Evolutionary conservation across 331 rosid genomes (phyloP), one percentile per base, ranked within the genome.

Genomic region (Rhamnella rubrinervis): DNA sequence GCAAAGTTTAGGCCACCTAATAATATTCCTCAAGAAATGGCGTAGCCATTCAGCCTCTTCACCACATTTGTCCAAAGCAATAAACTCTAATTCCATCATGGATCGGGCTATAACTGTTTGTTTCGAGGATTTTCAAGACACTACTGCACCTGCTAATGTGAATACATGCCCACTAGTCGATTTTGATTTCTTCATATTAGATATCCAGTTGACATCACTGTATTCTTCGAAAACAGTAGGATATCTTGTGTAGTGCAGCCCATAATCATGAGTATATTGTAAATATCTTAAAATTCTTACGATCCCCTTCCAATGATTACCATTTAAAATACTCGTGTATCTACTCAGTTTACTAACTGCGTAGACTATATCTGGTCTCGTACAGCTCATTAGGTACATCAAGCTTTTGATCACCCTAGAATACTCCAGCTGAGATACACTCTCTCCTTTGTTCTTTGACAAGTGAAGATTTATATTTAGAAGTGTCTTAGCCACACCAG

Each of bases 41-140:
- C 56, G 1, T 8, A 64, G 19, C 68, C 68, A 64, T 14, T 28
- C n/a, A 7, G 12, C 6, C 18, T 66, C 71, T 66, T 66, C 17
- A 21, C 61, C 10, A 16, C 19, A 16, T 66, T 51, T 31, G 2
- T 53, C 26, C 16, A 66, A 52, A 1, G 28, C 28, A 11, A 50
- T 50, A 11, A 66, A 51, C 31, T 50, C 55, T 18, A 2, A 63
- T 63, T 63, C 2, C 53, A 39, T 39, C 7, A 0, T 38, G 1
- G 55, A 50, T 50, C 3, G 11, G 11, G n/a, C 16, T 11, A 50
- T 50, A 1, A 12, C 15, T 8, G 16, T 18, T 39, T 63, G 2
- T n/a, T 63, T 63, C 1, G 26, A 63, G 7, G 67, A 63, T 40
- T 63, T 38, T 3, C 19, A 39, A 1, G 25, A n/a, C 1, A 63